These are phyloP conservation scores for Saccharum hybrid DNA, from an alignment of 202 grass and related monocot species.

Conservation along the genomic window DNA sequence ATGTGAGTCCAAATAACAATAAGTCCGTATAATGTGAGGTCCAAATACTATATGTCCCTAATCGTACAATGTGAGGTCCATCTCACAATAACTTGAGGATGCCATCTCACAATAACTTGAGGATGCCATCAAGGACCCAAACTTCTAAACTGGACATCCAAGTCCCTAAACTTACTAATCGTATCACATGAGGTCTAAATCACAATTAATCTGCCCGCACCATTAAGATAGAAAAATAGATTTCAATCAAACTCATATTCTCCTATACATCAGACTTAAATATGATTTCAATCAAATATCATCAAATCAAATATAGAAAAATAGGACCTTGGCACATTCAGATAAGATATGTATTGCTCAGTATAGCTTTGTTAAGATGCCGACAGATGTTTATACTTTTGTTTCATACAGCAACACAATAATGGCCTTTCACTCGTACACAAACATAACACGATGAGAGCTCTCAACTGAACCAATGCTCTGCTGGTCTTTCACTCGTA, in stretches of 20 bases:
- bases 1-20: no score
- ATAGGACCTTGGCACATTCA: not conserved
- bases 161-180: not conserved
- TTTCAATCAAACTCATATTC: not conserved
- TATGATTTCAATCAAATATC: not conserved
- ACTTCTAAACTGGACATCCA: not conserved
- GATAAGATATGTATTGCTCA: not conserved
- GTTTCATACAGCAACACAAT: constrained; percentile 1
- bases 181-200: not conserved
- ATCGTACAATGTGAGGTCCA: no score
- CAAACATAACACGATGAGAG: constrained; percentile 31
- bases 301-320: not conserved
- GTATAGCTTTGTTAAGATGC: not conserved
- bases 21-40: no score
- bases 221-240: not conserved
- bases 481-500: constrained; percentile 4
- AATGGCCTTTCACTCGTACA: constrained; percentile 12
- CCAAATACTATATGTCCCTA: no score
- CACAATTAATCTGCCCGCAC: not conserved
- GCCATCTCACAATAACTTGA: no score
- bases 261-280: not conserved
- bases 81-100: no score
- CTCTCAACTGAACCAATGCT: not conserved
- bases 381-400: not conserved
- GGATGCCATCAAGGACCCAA: no score